Percentiles rank a stretch among this genome's conserved stretches.
These are phyloP conservation scores for Fusarium drepaniforme DNA, from an alignment of 2,329 filamentous ascomycete species.

Conservation along the genomic window DNA sequence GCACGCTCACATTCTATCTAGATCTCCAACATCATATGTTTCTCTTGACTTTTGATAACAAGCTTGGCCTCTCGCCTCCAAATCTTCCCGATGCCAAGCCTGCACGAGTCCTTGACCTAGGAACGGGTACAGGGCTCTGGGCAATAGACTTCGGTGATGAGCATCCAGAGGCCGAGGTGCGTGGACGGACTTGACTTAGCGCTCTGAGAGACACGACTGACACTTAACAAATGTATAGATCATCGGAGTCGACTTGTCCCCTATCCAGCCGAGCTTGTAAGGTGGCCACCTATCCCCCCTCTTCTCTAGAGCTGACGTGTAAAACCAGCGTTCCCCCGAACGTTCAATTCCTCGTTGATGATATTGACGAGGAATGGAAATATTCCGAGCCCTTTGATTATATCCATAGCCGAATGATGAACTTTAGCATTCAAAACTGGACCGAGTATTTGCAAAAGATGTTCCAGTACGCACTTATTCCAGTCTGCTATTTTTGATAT, in stretches of 20 bases:
- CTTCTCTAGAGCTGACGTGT: neutral
- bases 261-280: neutral
- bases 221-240: neutral
- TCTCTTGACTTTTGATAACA: neutral
- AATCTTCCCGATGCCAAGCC: neutral
- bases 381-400: neutral
- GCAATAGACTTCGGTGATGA: neutral
- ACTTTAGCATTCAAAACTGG: neutral
- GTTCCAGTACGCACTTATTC: neutral
- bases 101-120: neutral
- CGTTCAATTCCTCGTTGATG: neutral
- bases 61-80: neutral
- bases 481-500: accelerated
- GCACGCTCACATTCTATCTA: neutral
- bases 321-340: neutral
- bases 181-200: neutral
- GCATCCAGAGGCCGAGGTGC: neutral
- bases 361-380: neutral
- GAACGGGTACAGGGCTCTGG: neutral
- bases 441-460: neutral
- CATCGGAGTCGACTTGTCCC: neutral
- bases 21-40: neutral
- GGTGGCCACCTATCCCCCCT: neutral
- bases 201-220: too few species aligned
- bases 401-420: neutral